These are phyloP conservation scores for Diaporthe batatas DNA, from an alignment of 2,329 filamentous ascomycete species.

Conservation along the genomic window DNA sequence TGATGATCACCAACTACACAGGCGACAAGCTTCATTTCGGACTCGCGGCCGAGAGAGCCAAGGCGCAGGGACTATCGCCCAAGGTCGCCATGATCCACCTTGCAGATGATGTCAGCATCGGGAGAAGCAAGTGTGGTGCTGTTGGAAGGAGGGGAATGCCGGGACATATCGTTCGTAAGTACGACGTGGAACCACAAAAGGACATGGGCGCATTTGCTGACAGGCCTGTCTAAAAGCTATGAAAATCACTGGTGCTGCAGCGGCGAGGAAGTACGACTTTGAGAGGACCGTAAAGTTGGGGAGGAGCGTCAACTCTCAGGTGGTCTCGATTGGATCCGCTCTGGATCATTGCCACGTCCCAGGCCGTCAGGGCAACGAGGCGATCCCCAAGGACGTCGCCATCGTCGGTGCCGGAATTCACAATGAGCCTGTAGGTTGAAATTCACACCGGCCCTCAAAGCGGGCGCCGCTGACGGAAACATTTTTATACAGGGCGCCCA, in stretches of 20 bases:
- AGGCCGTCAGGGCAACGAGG: slow-evolving; percentile 68
- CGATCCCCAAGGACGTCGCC: slow-evolving; percentile 54
- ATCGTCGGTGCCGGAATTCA: slow-evolving; percentile 68
- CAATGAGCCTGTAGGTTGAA: slow-evolving; percentile 56
- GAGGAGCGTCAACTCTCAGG: slow-evolving; percentile 69
- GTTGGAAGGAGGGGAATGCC: slow-evolving; percentile 81
- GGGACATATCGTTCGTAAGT: slow-evolving; percentile 67
- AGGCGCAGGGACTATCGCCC: slow-evolving; percentile 69
- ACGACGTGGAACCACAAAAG: background rate
- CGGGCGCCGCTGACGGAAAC: slow-evolving; percentile 22
- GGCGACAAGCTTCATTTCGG: slow-evolving; percentile 81
- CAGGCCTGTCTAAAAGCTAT: slow-evolving; percentile 64
- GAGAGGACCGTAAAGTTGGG: slow-evolving; percentile 69
- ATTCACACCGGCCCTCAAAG: background rate
- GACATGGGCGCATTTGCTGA: background rate
- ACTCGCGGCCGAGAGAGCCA: slow-evolving; percentile 80
- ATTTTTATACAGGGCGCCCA: slow-evolving; percentile 50
- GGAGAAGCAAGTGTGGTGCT: slow-evolving; percentile 74
- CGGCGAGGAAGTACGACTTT: slow-evolving; percentile 68
- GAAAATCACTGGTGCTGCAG: slow-evolving; percentile 77
- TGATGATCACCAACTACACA: slow-evolving; percentile 83
- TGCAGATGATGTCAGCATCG: slow-evolving; percentile 80
- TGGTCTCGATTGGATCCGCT: slow-evolving; percentile 75
- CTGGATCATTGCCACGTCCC: slow-evolving; percentile 82
- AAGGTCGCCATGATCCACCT: slow-evolving; percentile 79